phyloP scores from a whole-genome alignment of 2,329 filamentous ascomycete species.

The Hypoxylon sp. region DNA sequence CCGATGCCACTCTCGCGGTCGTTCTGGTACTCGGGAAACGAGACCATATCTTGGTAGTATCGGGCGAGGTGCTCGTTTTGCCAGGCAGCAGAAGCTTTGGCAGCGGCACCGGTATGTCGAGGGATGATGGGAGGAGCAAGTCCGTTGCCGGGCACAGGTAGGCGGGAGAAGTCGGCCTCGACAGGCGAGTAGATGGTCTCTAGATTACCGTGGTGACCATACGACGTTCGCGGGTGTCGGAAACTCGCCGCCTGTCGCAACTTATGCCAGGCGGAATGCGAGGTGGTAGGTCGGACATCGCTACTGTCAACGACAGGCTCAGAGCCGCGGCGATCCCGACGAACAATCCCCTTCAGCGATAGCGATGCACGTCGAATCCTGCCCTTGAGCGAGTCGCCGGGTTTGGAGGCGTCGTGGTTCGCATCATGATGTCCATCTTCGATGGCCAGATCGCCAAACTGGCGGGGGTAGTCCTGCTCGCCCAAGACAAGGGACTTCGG shows the following conservation, averaged over 20 bases:
- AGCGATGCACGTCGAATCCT: conserved; percentile 64
- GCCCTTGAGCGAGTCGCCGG: conserved; percentile 52
- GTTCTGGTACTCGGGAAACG: conserved; percentile 58
- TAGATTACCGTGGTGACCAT: conserved; percentile 51
- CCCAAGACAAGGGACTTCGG: conserved; percentile 54
- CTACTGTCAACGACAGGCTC: conserved; percentile 41
- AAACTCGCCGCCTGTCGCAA: conserved; percentile 61
- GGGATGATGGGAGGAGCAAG: conserved; percentile 68
- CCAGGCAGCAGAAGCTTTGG: conserved; percentile 66
- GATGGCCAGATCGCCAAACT: conserved; percentile 38
- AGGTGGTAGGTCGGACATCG: conserved; percentile 52
- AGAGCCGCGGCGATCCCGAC: conserved; percentile 51
- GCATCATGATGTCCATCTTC: conserved; percentile 34
- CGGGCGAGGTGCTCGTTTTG: conserved; percentile 60
- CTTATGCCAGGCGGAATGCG: conserved; percentile 60
- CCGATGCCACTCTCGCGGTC: conserved; percentile 72
- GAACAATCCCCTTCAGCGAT: conserved; percentile 60
- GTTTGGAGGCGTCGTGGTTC: conserved; percentile 23
- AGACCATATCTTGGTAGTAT: conserved; percentile 54
- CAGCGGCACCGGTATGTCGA: conserved; percentile 65
- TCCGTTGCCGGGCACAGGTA: conserved; percentile 58
- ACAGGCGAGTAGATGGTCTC: conserved; percentile 51
- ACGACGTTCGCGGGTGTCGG: conserved; percentile 56
- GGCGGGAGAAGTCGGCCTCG: conserved; percentile 42
- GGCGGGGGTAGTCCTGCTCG: conserved; percentile 43